A percentile compares a stretch with the other conserved stretches of the same genome.
Conservation (phyloP, 2,329 filamentous ascomycete genomes). For the Aspergillus chevalieri region DNA sequence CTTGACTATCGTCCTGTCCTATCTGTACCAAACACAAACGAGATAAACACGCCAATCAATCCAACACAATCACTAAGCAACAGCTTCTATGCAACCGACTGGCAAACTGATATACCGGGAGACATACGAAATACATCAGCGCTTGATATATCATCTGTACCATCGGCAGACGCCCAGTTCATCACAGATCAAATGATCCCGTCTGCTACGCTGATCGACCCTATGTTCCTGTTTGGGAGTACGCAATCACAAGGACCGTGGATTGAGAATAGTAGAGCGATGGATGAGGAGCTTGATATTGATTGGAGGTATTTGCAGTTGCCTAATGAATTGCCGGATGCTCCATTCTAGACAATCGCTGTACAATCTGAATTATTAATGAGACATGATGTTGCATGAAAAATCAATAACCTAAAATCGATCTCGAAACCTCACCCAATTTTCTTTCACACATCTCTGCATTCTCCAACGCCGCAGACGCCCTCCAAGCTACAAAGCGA, state of each 20-base stretch:
- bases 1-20: neutral
- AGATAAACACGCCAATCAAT: neutral
- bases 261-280: neutral
- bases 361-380: neutral
- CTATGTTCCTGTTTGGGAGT: neutral
- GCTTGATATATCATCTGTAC: neutral
- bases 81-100: neutral
- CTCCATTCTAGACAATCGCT: neutral
- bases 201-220: neutral
- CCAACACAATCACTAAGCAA: neutral
- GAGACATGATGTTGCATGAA: neutral
- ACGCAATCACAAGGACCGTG: neutral
- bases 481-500: slow-evolving; percentile 52
- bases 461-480: slow-evolving; percentile 7
- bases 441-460: slow-evolving; percentile 13
- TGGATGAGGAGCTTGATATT: neutral
- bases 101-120: neutral
- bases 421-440: slow-evolving; percentile 18
- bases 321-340: neutral
- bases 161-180: neutral
- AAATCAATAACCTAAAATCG: slow-evolving; percentile 5
- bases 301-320: neutral
- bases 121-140: neutral
- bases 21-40: neutral
- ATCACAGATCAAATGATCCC: neutral